A percentile compares a stretch with the other conserved stretches of the same genome.
Evolutionary conservation across 768 basidiomycete species (phyloP).

Genomic region (Coprinopsis strossmayeri): DNA sequence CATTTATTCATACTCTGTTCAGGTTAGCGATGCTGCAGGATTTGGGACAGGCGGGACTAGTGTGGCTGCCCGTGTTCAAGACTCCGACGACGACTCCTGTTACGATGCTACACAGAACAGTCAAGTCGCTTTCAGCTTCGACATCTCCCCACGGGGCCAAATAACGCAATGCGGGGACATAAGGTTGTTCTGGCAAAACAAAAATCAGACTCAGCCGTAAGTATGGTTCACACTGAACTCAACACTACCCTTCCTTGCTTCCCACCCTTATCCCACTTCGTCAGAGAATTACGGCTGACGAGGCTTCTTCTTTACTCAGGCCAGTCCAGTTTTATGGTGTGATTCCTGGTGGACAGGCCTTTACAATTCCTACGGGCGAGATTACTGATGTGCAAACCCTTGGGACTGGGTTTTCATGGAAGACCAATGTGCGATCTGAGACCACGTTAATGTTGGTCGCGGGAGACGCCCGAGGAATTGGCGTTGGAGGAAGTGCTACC

Average conservation of each 20-base stretch:
- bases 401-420: constrained; percentile 69
- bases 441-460: constrained; percentile 61
- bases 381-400: constrained; percentile 35
- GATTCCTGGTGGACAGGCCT: constrained; percentile 77
- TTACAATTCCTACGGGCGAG: constrained; percentile 47
- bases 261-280: too few relatives aligned
- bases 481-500: constrained; percentile 58
- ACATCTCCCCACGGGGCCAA: constrained; percentile 53
- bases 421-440: constrained; percentile 53
- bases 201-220: constrained; percentile 38
- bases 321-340: constrained; percentile 59
- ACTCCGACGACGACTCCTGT: constrained; percentile 50
- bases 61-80: constrained; percentile 48
- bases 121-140: constrained; percentile 50
- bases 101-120: constrained; percentile 46
- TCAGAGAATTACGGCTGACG: too few relatives aligned
- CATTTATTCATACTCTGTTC: constrained; percentile 7
- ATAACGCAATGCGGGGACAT: constrained; percentile 58
- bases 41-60: constrained; percentile 77
- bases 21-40: constrained; percentile 29
- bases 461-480: constrained; percentile 61
- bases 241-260: neutral
- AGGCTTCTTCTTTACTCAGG: constrained; percentile 24
- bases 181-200: constrained; percentile 60
- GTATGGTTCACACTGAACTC: neutral